Conservation (phyloP, 148 eudicot genomes). For the Rhododendron ferrugineum region DNA sequence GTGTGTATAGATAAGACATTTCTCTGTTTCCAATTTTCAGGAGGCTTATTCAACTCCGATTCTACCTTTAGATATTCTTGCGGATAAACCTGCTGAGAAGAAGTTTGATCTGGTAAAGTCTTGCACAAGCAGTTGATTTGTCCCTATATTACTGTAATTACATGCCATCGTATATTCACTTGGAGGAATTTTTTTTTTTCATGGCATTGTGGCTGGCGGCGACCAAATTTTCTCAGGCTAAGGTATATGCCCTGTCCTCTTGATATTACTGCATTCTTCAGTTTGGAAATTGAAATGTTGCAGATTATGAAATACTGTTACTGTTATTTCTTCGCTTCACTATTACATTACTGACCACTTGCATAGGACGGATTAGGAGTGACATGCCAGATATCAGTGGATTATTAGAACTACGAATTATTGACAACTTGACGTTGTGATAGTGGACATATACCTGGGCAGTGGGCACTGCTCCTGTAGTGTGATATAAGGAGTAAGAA, state of each 20-base stretch:
- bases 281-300: neutral
- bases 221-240: slow-evolving; percentile 40
- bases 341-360: neutral
- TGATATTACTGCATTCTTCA: neutral
- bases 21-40: slow-evolving; percentile 20
- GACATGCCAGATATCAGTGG: neutral
- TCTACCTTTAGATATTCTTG: slow-evolving; percentile 70
- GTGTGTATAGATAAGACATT: neutral
- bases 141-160: neutral
- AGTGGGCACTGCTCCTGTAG: neutral
- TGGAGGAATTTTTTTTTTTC: slow-evolving; percentile 19
- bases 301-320: neutral
- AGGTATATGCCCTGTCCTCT: slow-evolving; percentile 43
- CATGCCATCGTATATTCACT: slow-evolving; percentile 13
- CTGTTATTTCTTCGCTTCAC: neutral
- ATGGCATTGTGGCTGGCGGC: slow-evolving; percentile 25
- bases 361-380: neutral
- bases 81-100: slow-evolving; percentile 70
- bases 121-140: neutral
- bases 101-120: slow-evolving; percentile 65
- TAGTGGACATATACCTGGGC: neutral
- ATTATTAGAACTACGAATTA: neutral
- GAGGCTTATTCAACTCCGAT: slow-evolving; percentile 84
- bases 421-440: neutral
- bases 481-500: neutral